Evolutionary conservation across 306 rosid species (phyloP), one percentile per base, ranked within the genome.

Genomic region (Senna siamea): DNA sequence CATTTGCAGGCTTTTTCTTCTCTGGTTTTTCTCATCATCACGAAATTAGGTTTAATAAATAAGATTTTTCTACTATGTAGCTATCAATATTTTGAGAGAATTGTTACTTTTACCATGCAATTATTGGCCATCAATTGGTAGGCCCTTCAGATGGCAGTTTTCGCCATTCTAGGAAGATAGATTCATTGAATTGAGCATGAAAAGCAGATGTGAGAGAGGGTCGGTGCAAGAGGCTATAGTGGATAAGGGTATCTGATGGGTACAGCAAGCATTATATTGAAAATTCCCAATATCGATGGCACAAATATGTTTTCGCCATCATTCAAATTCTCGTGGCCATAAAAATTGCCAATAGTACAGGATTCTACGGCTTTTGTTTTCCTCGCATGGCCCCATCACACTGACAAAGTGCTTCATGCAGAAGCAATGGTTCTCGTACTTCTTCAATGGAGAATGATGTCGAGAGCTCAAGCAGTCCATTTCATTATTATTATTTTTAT

Each of bases 281-380:
- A 78, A 78, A 71, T 35, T 56, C 37, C 78, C 82, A 72, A 28
- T 59, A 23, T 26, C 12, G 46, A 12, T 22, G 72, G 54, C 50
- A 41, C 47, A 69, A 26, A 10, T 62, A 38, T 26, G 30, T 26
- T 26, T 30, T 35, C 23, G 54, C 22, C 68, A 46, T 46, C 51
- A n/a, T 80, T 53, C 52, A 5, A 37, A 14, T 66, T 60, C 18
- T 35, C 50, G 23, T 59, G 18, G 35, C 73, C 72, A 68, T 46
- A 44, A 63, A 59, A 68, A 57, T 73, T 74, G 72, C n/a, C 62
- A 69, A 6, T 9, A 22, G 82, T 58, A 70, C 77, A 50, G 46
- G 72, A 77, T 77, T 70, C 70, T 62, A 6, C 17, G 17, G 28
- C 2, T 64, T 58, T 48, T 58, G 75, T 53, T 41, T 9, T 73